Percentiles rank a stretch among this genome's conserved stretches.
Conservation (phyloP, 2,329 filamentous ascomycete genomes). For the Colletotrichum incanum region DNA sequence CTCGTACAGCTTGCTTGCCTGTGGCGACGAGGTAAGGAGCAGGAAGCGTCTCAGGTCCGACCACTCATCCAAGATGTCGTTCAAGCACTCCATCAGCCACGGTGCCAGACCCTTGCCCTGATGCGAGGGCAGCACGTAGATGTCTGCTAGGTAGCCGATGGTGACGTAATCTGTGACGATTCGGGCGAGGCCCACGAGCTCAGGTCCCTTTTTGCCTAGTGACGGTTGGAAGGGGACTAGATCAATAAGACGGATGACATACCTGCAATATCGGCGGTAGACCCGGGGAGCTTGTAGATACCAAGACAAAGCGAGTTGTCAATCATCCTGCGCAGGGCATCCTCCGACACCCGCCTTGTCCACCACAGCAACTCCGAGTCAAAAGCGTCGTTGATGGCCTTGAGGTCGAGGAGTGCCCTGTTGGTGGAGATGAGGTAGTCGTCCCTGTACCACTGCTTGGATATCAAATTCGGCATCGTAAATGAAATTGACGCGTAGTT, state of each 20-base stretch:
- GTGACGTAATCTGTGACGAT: constrained; percentile 43
- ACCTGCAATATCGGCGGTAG: constrained; percentile 53
- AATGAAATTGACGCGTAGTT: constrained; percentile 13
- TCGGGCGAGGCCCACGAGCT: constrained; percentile 58
- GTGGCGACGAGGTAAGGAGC: constrained; percentile 63
- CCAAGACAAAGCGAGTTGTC: constrained; percentile 73
- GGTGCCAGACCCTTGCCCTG: constrained; percentile 75
- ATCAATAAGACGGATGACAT: constrained; percentile 17
- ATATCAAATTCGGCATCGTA: constrained; percentile 41
- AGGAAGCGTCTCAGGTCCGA: constrained; percentile 72
- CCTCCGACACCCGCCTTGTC: constrained; percentile 67
- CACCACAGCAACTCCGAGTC: constrained; percentile 73
- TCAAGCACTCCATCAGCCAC: constrained; percentile 75
- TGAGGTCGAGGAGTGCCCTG: constrained; percentile 67
- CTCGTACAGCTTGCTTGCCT: constrained; percentile 61
- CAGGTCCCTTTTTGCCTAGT: constrained; percentile 47
- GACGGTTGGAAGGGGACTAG: not conserved
- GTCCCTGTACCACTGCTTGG: constrained; percentile 65
- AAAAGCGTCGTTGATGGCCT: constrained; percentile 70
- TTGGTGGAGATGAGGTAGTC: constrained; percentile 76
- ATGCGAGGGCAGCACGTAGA: constrained; percentile 74
- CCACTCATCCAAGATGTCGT: constrained; percentile 70
- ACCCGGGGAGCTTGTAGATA: constrained; percentile 62
- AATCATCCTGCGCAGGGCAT: constrained; percentile 66
- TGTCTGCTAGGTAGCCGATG: constrained; percentile 67